Evolutionary conservation across 495 filamentous ascomycete species (phyloP).

Genomic region (Cenococcum geophilum): DNA sequence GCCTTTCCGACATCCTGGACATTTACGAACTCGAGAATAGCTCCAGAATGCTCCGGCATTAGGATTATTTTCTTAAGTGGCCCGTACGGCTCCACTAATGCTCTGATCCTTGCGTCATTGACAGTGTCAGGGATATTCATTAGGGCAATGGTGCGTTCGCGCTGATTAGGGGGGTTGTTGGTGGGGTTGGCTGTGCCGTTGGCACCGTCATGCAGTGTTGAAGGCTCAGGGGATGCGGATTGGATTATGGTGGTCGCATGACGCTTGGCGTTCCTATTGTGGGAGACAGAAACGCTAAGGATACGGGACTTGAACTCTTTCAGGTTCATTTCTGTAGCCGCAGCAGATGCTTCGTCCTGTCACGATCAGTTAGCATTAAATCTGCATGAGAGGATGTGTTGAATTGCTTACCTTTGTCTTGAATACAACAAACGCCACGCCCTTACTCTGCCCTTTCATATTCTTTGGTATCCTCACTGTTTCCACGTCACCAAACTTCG

Average conservation of each 20-base stretch:
- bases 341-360: constrained; percentile 30
- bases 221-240: constrained; percentile 35
- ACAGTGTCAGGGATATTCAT: constrained; percentile 61
- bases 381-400: too few relatives aligned
- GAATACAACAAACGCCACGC: constrained; percentile 73
- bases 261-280: constrained; percentile 39
- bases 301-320: constrained; percentile 62
- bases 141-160: constrained; percentile 44
- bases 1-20: constrained; percentile 68
- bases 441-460: constrained; percentile 59
- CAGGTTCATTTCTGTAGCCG: constrained; percentile 63
- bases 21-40: constrained; percentile 73
- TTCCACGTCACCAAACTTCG: constrained; percentile 68
- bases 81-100: constrained; percentile 56
- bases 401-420: constrained; percentile 45
- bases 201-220: constrained; percentile 5
- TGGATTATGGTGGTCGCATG: constrained; percentile 41
- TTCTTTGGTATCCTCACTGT: constrained; percentile 59
- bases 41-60: constrained; percentile 74
- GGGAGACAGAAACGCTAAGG: constrained; percentile 54
- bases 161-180: constrained; percentile 37
- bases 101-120: constrained; percentile 56
- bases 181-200: constrained; percentile 27
- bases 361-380: too few relatives aligned
- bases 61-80: constrained; percentile 51